Base-by-base conservation (phyloP, 202 grass and related monocot species). In the Tripidium arundinaceum region DNA sequence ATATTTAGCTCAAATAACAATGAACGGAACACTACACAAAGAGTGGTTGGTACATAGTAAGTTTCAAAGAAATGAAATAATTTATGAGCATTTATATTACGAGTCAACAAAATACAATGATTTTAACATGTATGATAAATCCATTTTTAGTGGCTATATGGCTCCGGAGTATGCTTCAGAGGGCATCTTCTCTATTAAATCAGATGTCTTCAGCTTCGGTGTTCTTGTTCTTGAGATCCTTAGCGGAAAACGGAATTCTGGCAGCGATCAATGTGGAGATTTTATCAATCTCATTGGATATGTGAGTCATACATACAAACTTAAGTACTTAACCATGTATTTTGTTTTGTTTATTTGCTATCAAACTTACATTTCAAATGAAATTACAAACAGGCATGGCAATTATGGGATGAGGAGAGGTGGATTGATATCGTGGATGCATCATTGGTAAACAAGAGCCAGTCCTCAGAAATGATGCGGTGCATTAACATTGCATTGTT, bases 211-310 rank as follows among this genome's bases (percentile, higher is more conserved):
- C 16, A 90, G 88, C 16, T 90, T 84, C 34, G 88, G 84, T 11
- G 88, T 90, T 29, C 7, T 90, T 38, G 27, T 77, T 72, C 40
- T 90, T 4, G 88, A 90, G 81, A 90, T 90, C 7, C n/a, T 90
- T 8, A 84, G 88, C 4, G 74, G 85, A 14, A 90, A 90, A 66
- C 80, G 46, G 27, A 90, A 87, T 38, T 79, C 80, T 2, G 19
- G 68, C 2, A 33, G 27, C 0, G 41, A 76, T 11, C 75, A 76
- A 60, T 87, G 24, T 33, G 84, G 84, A 21, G 75, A 39, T 57
- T 87, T 83, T 57, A 81, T 90, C n/a, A 87, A 87, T 57, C 68
- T 90, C 60, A 29, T 90, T 66, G 88, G 88, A 87, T 77, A 87
- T 76, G 84, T 90, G 72, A 86, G 84, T 70, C 4, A 63, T 29